phyloP scores from a whole-genome alignment of 2,329 filamentous ascomycete species.

The Fusarium tanahbumbuense region DNA sequence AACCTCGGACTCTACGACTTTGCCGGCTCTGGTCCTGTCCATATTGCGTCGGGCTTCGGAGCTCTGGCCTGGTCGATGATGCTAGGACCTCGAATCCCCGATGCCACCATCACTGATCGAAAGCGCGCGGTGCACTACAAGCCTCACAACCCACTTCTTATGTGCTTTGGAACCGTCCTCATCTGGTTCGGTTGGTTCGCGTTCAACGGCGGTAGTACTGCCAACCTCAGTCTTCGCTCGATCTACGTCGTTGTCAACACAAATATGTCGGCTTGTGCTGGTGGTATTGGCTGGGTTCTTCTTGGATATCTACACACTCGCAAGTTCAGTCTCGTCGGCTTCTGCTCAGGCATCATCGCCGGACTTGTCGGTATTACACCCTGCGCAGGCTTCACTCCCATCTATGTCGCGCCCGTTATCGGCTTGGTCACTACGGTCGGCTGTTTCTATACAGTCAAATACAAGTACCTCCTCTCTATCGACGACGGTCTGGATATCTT shows the following conservation, averaged over 20 bases:
- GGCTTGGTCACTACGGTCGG: constrained; percentile 62
- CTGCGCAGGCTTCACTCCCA: constrained; percentile 65
- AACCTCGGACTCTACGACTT: constrained; percentile 70
- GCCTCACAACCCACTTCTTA: constrained; percentile 71
- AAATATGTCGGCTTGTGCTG: constrained; percentile 67
- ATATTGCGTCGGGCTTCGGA: constrained; percentile 72
- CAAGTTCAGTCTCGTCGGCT: constrained; percentile 43
- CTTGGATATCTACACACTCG: constrained; percentile 62
- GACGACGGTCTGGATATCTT: constrained; percentile 71
- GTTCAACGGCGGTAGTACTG: constrained; percentile 63
- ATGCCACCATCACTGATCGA: constrained; percentile 27
- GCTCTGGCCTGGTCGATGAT: constrained; percentile 73
- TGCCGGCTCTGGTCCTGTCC: constrained; percentile 72
- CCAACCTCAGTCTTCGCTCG: constrained; percentile 63
- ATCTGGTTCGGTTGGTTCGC: constrained; percentile 74
- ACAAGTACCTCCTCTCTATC: constrained; percentile 64
- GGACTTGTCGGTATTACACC: constrained; percentile 70
- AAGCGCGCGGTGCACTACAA: constrained; percentile 52
- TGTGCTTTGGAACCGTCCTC: constrained; percentile 72
- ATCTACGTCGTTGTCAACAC: constrained; percentile 69
- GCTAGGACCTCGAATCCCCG: constrained; percentile 64
- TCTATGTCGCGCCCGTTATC: constrained; percentile 63
- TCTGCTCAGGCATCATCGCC: constrained; percentile 64
- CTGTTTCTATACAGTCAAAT: constrained; percentile 60
- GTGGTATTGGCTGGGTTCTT: constrained; percentile 64